These are phyloP conservation scores for Solanum paucissectum DNA, from an alignment of 257 asterid genomes.

Conservation along the genomic window DNA sequence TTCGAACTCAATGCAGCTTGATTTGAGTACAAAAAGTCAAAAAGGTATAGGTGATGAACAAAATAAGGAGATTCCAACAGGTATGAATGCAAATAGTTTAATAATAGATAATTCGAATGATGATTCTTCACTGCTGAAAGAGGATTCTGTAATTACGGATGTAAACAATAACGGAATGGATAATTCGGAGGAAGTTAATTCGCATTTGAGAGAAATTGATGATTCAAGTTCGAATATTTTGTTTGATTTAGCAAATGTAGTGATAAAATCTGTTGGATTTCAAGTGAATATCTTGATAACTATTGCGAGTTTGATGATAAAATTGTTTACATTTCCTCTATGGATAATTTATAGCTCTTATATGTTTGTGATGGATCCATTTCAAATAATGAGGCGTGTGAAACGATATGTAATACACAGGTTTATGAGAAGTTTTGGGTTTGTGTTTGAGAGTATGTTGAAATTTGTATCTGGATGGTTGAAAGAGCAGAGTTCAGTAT, in stretches of 20 bases:
- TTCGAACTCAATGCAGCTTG: constrained; percentile 1
- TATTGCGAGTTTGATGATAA: constrained; percentile 25
- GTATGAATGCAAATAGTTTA: neutral
- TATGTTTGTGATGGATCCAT: constrained; percentile 63
- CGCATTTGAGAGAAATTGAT: constrained; percentile 22
- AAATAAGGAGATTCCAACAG: constrained; percentile 6
- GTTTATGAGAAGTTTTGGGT: constrained; percentile 19
- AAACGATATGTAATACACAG: constrained; percentile 18
- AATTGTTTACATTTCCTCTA: constrained; percentile 30
- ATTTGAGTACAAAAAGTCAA: constrained; percentile 8
- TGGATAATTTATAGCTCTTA: constrained; percentile 35
- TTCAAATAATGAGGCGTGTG: constrained; percentile 29
- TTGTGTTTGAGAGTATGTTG: constrained; percentile 18
- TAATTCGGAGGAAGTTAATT: constrained; percentile 20
- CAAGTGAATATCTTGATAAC: constrained; percentile 41
- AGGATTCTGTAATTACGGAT: constrained; percentile 18
- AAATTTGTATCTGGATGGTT: constrained; percentile 39
- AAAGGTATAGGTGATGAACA: constrained; percentile 6
- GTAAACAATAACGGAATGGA: constrained; percentile 1
- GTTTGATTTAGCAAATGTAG: constrained; percentile 25
- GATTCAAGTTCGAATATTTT: constrained; percentile 29
- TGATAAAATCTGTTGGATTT: constrained; percentile 43
- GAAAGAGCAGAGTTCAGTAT: constrained; percentile 39
- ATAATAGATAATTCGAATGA: neutral
- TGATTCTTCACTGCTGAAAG: neutral